Evolutionary conservation across 2,329 filamentous ascomycete genomes (phyloP), one percentile per base, ranked within the genome.

Genomic region (Beauveria caledonica): DNA sequence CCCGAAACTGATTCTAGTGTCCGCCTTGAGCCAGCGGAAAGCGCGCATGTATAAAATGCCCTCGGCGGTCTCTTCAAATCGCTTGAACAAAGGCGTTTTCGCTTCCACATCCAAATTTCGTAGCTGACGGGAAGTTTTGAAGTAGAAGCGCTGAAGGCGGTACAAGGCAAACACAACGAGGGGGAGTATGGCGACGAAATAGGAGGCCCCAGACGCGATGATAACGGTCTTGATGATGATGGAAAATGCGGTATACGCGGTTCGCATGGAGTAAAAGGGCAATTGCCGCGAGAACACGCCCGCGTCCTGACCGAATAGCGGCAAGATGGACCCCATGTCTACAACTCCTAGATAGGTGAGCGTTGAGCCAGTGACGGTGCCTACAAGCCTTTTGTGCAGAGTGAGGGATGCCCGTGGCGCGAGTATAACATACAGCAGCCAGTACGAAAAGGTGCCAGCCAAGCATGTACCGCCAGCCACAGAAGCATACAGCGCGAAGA

Each of bases 131-230:
- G 71, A 72, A 1, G 71, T 73, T 0, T 65, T 62, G 5, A 73
- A 67, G 56, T 72, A 72, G 46, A 66, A 69, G 19, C 64, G 64
- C 27, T 73, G 70, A 5, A 72, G 49, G 3, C 65, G n/a, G 29
- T 63, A 67, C 7, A 72, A 50, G 1, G 65, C 58, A 6, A 65
- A 7, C 2, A 68, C 9, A 2, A 62, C 58, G 2, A 77, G 60
- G 0, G 82, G 82, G 15, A 84, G 71, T 0, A 73, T 73, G 2
- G 78, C 68, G 0, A 73, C 21, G 10, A 55, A 42, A 39, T 60
- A 60, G 13, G 51, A 42, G 27, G 52, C 44, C 3, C 51, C 52
- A 17, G 59, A 60, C 10, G 45, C 10, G 8, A 60, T 50, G 17
- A 60, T 23, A 25, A 23, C 29, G 5, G n/a, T 51, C 13, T 59